Conservation (phyloP, 805 yeast genomes). For the Ogataea trehalophila region DNA sequence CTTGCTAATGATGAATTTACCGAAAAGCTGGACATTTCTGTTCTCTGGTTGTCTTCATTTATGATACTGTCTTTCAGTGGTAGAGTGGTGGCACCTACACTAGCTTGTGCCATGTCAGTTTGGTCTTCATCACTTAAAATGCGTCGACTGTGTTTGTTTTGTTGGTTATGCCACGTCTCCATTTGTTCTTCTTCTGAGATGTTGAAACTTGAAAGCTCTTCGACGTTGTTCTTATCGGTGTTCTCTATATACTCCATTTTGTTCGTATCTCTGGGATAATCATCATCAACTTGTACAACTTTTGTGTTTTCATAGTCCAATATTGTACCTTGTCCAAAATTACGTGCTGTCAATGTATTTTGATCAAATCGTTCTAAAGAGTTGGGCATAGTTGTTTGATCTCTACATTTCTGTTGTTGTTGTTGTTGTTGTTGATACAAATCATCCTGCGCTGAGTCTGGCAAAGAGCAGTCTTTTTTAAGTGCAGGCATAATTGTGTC, state of each 20-base stretch:
- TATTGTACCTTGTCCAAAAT: background rate
- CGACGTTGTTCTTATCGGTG: background rate
- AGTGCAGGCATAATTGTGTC: too few relatives aligned
- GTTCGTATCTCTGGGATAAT: background rate
- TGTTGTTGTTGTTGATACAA: too few relatives aligned
- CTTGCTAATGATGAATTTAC: background rate
- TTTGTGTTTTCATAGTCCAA: conserved; percentile 6
- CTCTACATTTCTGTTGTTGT: too few relatives aligned
- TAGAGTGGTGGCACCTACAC: too few relatives aligned
- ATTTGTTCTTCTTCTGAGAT: conserved; percentile 2
- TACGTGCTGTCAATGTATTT: background rate
- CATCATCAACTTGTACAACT: conserved; percentile 3
- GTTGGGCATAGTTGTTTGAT: background rate
- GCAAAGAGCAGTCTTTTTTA: too few relatives aligned
- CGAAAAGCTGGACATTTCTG: background rate
- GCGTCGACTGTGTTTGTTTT: too few relatives aligned
- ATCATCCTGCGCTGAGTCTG: too few relatives aligned
- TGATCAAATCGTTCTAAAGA: background rate
- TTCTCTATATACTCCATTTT: background rate
- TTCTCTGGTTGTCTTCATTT: background rate
- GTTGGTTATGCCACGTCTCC: background rate
- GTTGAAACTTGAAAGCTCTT: conserved; percentile 7
- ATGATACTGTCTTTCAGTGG: background rate
- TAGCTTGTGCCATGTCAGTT: background rate
- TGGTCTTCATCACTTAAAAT: too few relatives aligned